Conservation (phyloP, 495 filamentous ascomycete species). For the Xylaria intraflava region DNA sequence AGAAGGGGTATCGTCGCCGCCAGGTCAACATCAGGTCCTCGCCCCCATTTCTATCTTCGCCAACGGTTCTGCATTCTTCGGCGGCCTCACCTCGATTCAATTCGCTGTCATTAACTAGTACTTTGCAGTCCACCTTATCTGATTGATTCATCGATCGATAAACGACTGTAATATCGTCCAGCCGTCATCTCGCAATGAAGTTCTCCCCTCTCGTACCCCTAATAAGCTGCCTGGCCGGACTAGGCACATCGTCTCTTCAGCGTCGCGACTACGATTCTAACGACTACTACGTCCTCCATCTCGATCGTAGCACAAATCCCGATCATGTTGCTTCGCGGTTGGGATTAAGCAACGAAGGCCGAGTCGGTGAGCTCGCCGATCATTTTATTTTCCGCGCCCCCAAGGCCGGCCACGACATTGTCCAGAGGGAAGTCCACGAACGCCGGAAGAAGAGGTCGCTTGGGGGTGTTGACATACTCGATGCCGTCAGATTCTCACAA, state of each 20-base stretch:
- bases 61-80: background rate
- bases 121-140: background rate
- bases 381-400: conserved; percentile 80
- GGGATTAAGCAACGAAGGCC: conserved; percentile 76
- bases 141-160: background rate
- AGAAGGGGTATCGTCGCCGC: background rate
- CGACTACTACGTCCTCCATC: conserved; percentile 87
- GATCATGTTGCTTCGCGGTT: conserved; percentile 64
- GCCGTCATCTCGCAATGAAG: conserved; percentile 34
- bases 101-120: background rate
- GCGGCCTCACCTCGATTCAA: background rate
- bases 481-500: conserved; percentile 69
- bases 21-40: background rate
- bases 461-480: conserved; percentile 52
- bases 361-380: conserved; percentile 68
- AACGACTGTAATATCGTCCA: conserved; percentile 6
- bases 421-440: conserved; percentile 52
- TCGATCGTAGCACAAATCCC: conserved; percentile 59
- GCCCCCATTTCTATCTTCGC: background rate
- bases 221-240: conserved; percentile 35
- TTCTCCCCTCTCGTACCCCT: conserved; percentile 37
- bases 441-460: conserved; percentile 53
- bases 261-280: conserved; percentile 58
- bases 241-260: conserved; percentile 53
- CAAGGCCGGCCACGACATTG: conserved; percentile 56